Evolutionary conservation across 2,329 filamentous ascomycete genomes (phyloP).

Genomic region (Penicillium sclerotigenum): DNA sequence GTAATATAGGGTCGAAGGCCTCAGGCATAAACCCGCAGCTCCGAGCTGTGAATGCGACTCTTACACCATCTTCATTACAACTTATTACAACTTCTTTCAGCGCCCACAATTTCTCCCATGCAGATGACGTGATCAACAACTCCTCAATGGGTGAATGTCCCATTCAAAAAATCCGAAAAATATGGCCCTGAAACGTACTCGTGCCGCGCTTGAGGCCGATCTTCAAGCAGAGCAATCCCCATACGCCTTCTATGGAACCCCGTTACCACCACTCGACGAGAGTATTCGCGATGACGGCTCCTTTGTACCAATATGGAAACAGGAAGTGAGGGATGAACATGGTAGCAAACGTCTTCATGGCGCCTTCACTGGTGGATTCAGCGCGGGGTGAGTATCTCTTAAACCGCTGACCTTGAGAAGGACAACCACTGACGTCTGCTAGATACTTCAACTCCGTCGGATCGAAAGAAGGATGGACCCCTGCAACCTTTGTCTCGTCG

Average conservation of each 20-base stretch:
- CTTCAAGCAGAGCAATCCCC: conserved; percentile 64
- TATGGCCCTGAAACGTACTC: conserved; percentile 79
- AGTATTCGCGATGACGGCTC: conserved; percentile 82
- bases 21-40: neutral
- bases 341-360: conserved; percentile 89
- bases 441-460: conserved; percentile 98
- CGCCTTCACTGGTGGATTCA: conserved; percentile 94
- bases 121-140: conserved; percentile 4
- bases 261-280: conserved; percentile 73
- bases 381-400: conserved; percentile 71
- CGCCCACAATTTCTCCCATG: neutral
- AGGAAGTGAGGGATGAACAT: conserved; percentile 90
- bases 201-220: conserved; percentile 74
- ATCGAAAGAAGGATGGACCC: conserved; percentile 97
- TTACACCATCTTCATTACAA: neutral
- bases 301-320: conserved; percentile 95
- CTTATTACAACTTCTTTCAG: neutral
- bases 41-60: neutral
- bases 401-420: neutral
- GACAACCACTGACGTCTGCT: conserved; percentile 21
- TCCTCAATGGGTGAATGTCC: conserved; percentile 1
- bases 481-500: conserved; percentile 87
- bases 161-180: conserved; percentile 1
- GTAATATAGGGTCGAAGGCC: neutral
- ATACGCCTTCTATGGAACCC: conserved; percentile 78